These are phyloP conservation scores for Claviceps spartinae DNA, from an alignment of 2,329 filamentous ascomycete genomes.

Conservation along the genomic window DNA sequence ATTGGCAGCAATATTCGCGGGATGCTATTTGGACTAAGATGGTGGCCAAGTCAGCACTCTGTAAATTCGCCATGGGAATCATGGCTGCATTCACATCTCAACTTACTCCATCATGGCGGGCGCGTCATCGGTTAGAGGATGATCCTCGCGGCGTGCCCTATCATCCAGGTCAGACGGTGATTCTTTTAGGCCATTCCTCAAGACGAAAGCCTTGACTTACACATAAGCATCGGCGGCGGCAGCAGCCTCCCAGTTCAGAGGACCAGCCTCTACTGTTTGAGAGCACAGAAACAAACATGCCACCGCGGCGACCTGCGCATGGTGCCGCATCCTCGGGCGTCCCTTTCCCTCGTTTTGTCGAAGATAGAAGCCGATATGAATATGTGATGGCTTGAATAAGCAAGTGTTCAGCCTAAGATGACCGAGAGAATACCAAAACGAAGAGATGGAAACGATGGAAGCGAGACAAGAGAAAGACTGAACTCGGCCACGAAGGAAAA, in stretches of 20 bases:
- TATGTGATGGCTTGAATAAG: neutral
- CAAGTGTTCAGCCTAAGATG: neutral
- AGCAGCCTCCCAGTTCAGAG: slow-evolving; percentile 19
- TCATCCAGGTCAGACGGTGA: neutral
- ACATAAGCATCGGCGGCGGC: slow-evolving; percentile 7
- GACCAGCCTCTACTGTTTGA: slow-evolving; percentile 21
- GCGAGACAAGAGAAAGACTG: neutral
- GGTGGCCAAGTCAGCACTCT: neutral
- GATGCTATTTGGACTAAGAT: neutral
- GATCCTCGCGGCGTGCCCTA: slow-evolving; percentile 12
- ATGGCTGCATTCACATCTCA: neutral
- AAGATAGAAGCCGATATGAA: neutral
- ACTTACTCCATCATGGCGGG: neutral
- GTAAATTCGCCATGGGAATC: neutral
- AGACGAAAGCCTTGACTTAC: slow-evolving; percentile 11
- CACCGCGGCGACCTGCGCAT: slow-evolving; percentile 9
- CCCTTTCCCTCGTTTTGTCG: neutral
- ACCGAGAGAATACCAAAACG: neutral
- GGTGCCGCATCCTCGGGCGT: slow-evolving; percentile 1
- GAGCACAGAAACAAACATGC: slow-evolving; percentile 16
- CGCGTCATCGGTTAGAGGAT: neutral
- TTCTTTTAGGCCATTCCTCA: neutral
- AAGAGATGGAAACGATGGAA: neutral
- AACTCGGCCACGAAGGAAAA: neutral
- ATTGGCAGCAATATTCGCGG: neutral